phyloP scores from a whole-genome alignment of 2,329 filamentous ascomycete genomes.

The Aspergillaceae sp. region DNA sequence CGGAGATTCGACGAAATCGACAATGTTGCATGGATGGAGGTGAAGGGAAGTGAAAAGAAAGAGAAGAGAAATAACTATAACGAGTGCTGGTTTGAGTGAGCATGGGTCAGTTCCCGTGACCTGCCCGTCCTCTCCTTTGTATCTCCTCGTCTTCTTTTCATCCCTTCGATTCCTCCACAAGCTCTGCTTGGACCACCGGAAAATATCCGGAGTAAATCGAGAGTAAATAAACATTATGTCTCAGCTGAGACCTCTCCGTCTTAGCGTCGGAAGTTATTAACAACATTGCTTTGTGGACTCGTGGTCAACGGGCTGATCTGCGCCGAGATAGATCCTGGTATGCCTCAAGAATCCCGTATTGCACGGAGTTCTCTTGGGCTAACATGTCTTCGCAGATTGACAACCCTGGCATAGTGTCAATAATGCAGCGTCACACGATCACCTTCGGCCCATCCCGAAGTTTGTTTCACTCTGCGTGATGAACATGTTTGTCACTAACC shows the following conservation, averaged over 20 bases:
- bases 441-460: not conserved
- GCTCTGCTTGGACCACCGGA: not conserved
- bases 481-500: not conserved
- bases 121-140: not conserved
- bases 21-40: no score
- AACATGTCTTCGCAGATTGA: not conserved
- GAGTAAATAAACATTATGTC: not conserved
- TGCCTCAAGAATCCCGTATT: no score
- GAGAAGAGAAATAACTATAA: not conserved
- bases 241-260: not conserved
- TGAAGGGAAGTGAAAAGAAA: no score
- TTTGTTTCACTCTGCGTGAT: not conserved
- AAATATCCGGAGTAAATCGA: not conserved
- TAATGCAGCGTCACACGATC: not conserved
- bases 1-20: no score
- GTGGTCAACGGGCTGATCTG: no score
- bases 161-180: not conserved
- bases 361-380: not conserved
- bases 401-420: not conserved
- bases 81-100: not conserved
- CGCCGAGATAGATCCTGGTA: no score
- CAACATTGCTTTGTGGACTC: not conserved
- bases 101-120: not conserved
- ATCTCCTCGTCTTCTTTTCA: not conserved
- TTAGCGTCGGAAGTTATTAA: not conserved